Base-by-base conservation (phyloP, 192 early-diverging fungal species). In the Coemansia sp. region DNA sequence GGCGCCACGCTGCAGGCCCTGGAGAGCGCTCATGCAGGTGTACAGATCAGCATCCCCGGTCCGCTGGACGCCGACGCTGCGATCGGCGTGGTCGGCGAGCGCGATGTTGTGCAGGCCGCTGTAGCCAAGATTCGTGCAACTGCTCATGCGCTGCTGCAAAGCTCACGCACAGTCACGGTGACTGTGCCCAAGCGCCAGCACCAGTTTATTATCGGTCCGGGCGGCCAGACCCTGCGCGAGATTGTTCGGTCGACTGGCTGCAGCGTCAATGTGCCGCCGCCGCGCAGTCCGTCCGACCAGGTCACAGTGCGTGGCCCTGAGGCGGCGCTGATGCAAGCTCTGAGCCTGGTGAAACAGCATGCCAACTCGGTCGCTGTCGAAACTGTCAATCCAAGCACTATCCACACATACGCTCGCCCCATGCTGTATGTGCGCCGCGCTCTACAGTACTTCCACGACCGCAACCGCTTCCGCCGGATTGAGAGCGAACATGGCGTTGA, bases 181-280 rank as follows among this genome's bases (percentile, higher is more conserved):
- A 82, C 83, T 43, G 83, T 97, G 47, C 89, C 91, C 47, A 96
- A 97, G 83, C 89, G 90, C 56, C 93, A 96, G 78, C 97, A 98
- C 75, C 90, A 88, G 47, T 96, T 94, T 73, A 79, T 99, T 19
- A 83, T 95, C 32, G 96, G 96, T 12, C 74, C 87, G 29, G 87
- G 90, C 72, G 94, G 91, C 25, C 71, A 84, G 23, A 84, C 84
- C 22, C 83, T 98, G 51, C 83, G 88, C 54, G 94, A 96, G 48
- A 91, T 99, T 53, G 75, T 94, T 47, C 85, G 87, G n/a, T 77
- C 85, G 0, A 96, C 92, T 25, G 95, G 92, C 12, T 99, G 97
- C 84, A 85, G 83, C 48, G 88, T 99, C 23, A 86, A 87, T 39
- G 83, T 99, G 32, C 92, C 96, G 3, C 63, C 88, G 23, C 67